Percentiles rank a stretch among this genome's conserved stretches.
These are phyloP conservation scores for Calonectria pauciramosa DNA, from an alignment of 2,329 filamentous ascomycete species.

Conservation along the genomic window DNA sequence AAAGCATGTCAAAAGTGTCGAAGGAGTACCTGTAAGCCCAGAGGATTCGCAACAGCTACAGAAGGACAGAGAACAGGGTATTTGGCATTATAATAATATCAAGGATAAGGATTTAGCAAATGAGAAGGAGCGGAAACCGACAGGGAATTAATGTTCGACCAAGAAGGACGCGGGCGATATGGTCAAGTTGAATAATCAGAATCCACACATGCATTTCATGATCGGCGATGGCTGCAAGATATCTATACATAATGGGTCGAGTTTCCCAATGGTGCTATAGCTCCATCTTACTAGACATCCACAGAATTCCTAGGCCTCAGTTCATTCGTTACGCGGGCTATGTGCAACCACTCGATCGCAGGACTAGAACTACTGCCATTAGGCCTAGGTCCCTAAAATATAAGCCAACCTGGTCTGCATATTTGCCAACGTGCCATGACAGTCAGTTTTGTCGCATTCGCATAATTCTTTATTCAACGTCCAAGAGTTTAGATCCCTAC, in stretches of 20 bases:
- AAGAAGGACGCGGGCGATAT: background rate
- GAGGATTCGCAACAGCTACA: conserved; percentile 65
- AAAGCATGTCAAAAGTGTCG: conserved; percentile 77
- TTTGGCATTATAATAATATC: conserved; percentile 66
- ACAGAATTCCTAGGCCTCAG: background rate
- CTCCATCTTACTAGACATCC: background rate
- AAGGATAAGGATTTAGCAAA: conserved; percentile 50
- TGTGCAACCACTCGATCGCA: background rate
- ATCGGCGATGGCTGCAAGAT: background rate
- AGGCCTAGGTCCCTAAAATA: background rate
- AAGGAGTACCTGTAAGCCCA: conserved; percentile 76
- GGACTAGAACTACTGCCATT: too few relatives aligned
- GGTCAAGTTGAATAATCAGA: background rate
- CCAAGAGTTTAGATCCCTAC: background rate
- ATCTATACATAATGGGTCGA: background rate
- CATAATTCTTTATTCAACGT: background rate
- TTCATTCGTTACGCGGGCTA: background rate
- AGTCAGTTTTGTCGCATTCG: background rate
- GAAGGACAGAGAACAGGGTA: conserved; percentile 66
- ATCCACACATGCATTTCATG: background rate
- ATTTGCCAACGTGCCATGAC: background rate
- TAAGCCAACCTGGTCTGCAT: background rate
- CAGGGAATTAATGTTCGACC: background rate
- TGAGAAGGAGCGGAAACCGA: conserved; percentile 4
- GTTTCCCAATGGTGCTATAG: background rate